Percentiles rank a stretch among this genome's conserved stretches.
Conservation (phyloP, 2,329 filamentous ascomycete genomes). For the Clonostachys rosea region DNA sequence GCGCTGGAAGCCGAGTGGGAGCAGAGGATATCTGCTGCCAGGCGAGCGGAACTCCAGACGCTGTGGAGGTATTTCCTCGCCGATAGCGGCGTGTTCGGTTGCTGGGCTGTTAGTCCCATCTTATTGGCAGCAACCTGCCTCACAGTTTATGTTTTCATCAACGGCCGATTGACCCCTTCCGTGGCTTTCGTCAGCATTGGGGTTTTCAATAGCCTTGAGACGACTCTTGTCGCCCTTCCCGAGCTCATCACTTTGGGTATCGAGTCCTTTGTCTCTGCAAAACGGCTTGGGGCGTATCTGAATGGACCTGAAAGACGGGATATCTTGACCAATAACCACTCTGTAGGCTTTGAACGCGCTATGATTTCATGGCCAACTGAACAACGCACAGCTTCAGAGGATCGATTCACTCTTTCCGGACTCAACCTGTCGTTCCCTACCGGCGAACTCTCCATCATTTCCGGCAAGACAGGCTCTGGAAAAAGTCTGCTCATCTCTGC, state of each 20-base stretch:
- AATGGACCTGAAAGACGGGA: conserved; percentile 58
- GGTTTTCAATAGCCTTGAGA: conserved; percentile 68
- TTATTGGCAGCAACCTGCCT: conserved; percentile 69
- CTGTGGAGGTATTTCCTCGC: conserved; percentile 63
- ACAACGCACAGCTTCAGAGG: conserved; percentile 51
- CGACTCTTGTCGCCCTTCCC: conserved; percentile 65
- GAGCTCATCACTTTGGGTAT: conserved; percentile 67
- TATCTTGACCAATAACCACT: conserved; percentile 47
- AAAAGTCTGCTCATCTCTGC: conserved; percentile 72
- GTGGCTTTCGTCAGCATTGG: conserved; percentile 76
- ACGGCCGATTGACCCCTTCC: conserved; percentile 63
- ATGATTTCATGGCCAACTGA: conserved; percentile 73
- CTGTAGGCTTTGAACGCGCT: conserved; percentile 62
- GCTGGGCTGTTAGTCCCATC: conserved; percentile 73
- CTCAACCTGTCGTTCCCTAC: conserved; percentile 63
- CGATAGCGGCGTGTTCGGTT: conserved; percentile 58
- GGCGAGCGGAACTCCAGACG: conserved; percentile 61
- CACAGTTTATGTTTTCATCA: conserved; percentile 59
- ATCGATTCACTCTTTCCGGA: conserved; percentile 61
- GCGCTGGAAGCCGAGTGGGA: conserved; percentile 74
- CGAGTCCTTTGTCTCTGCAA: conserved; percentile 69
- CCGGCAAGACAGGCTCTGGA: conserved; percentile 72
- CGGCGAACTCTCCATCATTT: conserved; percentile 68
- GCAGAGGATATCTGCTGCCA: conserved; percentile 56
- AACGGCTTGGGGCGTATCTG: conserved; percentile 69